phyloP scores from a whole-genome alignment of 176 grass and related monocot species.

The Raddia distichophylla region DNA sequence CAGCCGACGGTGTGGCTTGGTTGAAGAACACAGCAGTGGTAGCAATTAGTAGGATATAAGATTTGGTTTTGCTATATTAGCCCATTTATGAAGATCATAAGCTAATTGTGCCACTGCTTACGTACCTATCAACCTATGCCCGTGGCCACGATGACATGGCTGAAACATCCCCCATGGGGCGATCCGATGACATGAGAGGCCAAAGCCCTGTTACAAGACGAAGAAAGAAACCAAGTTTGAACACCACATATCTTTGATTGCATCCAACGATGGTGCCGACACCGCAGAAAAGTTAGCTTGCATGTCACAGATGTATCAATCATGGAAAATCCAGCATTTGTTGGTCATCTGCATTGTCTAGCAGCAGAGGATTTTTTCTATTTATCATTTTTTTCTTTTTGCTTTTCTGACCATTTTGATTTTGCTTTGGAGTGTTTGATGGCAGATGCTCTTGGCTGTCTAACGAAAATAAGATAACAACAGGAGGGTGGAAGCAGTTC shows the following conservation, averaged over 20 bases:
- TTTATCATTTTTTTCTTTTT: neutral
- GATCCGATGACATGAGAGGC: slow-evolving; percentile 62
- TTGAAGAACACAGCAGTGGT: slow-evolving; percentile 27
- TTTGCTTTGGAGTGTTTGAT: neutral
- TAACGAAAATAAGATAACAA: neutral
- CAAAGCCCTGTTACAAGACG: slow-evolving; percentile 54
- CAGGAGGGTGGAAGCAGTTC: neutral
- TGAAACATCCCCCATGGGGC: slow-evolving; percentile 42
- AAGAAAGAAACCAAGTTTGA: neutral
- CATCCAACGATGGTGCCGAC: neutral
- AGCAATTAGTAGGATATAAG: neutral
- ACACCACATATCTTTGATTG: neutral
- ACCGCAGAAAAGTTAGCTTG: neutral
- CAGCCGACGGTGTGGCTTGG: slow-evolving; percentile 49
- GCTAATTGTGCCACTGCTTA: slow-evolving; percentile 9
- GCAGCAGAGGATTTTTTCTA: neutral
- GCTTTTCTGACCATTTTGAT: neutral
- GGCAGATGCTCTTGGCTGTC: neutral
- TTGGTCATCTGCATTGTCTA: too few species aligned
- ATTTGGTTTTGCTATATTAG: neutral
- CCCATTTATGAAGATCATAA: neutral
- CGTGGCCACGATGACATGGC: slow-evolving; percentile 55
- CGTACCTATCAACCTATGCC: slow-evolving; percentile 54
- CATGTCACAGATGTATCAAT: neutral
- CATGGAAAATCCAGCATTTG: neutral